Evolutionary conservation across 805 yeast genomes (phyloP).

Genomic region (Wickerhamomyces xylosicus): DNA sequence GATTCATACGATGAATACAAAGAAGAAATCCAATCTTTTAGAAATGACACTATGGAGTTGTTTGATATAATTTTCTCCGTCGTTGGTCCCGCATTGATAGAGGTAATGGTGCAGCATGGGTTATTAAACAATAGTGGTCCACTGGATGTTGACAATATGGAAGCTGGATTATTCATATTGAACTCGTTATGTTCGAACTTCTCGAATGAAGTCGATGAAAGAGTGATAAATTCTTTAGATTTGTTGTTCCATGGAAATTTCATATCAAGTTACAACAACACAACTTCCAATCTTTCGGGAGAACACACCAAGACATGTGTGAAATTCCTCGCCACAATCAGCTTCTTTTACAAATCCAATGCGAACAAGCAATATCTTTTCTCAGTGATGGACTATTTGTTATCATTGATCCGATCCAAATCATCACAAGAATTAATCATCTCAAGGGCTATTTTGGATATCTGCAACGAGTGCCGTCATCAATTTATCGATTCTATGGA

Average conservation of each 20-base stretch:
- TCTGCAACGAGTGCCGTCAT: slow-evolving; percentile 44
- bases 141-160: slow-evolving; percentile 30
- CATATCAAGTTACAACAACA: slow-evolving; percentile 12
- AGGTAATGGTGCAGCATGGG: slow-evolving; percentile 25
- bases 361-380: slow-evolving; percentile 36
- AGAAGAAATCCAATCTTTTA: slow-evolving; percentile 52
- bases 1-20: slow-evolving; percentile 22
- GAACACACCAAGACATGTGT: slow-evolving; percentile 38
- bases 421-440: slow-evolving; percentile 26
- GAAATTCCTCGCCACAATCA: slow-evolving; percentile 47
- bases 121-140: slow-evolving; percentile 20
- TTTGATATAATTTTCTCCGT: slow-evolving; percentile 63
- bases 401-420: slow-evolving; percentile 25
- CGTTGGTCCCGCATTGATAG: slow-evolving; percentile 42
- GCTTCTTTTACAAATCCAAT: slow-evolving; percentile 43
- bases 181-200: slow-evolving; percentile 46
- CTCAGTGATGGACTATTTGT: slow-evolving; percentile 44
- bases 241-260: slow-evolving; percentile 22
- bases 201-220: slow-evolving; percentile 19
- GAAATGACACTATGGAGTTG: slow-evolving; percentile 70
- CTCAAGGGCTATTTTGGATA: slow-evolving; percentile 47
- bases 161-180: slow-evolving; percentile 51
- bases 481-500: slow-evolving; percentile 32
- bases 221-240: slow-evolving; percentile 14
- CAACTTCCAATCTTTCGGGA: slow-evolving; percentile 8